A percentile compares a stretch with the other conserved stretches of the same genome.
Conservation (phyloP, 2,329 filamentous ascomycete species). For the Fusarium sp. region DNA sequence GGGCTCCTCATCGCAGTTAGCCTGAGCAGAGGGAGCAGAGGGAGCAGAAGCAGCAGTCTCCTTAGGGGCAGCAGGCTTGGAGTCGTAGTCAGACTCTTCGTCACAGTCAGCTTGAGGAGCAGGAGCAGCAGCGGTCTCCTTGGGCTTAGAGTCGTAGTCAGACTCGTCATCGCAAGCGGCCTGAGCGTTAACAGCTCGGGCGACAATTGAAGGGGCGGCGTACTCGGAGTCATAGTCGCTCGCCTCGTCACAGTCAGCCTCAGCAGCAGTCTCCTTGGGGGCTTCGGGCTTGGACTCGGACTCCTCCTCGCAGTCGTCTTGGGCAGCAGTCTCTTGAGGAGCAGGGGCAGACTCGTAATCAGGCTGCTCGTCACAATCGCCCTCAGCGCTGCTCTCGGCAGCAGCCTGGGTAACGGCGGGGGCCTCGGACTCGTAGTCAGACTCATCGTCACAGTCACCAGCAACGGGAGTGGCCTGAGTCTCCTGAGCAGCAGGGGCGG, state of each 20-base stretch:
- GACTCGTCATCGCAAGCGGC: not conserved
- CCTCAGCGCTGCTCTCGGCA: not conserved
- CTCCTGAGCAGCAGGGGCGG: not conserved
- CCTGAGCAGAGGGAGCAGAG: no score
- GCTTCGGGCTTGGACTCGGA: not conserved
- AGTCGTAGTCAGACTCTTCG: no score
- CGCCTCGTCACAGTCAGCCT: not conserved
- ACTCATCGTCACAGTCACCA: conserved; percentile 1
- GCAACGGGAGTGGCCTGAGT: not conserved
- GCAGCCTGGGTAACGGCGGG: not conserved
- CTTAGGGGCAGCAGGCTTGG: not conserved
- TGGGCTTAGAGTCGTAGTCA: no score
- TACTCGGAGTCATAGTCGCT: not conserved
- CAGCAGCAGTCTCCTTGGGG: not conserved
- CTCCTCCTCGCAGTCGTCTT: not conserved
- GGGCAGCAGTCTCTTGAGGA: not conserved
- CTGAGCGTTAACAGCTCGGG: not conserved
- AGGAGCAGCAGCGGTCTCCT: no score
- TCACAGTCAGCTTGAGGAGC: no score
- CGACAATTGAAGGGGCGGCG: not conserved
- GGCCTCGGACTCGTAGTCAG: not conserved
- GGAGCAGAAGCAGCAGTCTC: no score
- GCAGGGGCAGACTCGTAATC: not conserved
- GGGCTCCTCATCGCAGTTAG: no score
- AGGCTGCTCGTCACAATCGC: not conserved